Evolutionary conservation across 2,329 filamentous ascomycete species (phyloP), one percentile per base, ranked within the genome.

Genomic region (Orbilia quercus): DNA sequence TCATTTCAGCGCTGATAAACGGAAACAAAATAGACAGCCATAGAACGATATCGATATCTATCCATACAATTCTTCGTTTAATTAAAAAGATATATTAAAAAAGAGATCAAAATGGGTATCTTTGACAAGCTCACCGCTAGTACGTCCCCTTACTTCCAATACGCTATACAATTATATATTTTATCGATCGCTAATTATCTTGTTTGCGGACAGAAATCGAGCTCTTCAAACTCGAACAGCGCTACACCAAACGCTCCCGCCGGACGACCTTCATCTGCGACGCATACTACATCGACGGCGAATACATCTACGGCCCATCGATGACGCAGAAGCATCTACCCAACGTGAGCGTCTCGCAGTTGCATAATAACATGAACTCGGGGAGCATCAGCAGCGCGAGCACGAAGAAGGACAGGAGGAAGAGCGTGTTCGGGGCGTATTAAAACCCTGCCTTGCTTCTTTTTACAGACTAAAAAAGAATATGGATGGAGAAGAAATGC

Each of bases 141-240:
- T 84, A 82, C 74, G 82, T 82, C 45, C 14, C 38, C 38, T 65
- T 48, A 6, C 50, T 28, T 54, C 7, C 14, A 9, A 9, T 31
- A 31, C 9, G 4, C 28, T 18, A 45, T n/a, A 36, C 44, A 36
- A 5, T 31, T 28, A 20, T 31, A 20, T 16, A 14, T n/a, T 11
- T 31, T 38, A 12, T 31, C 5, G 18, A 12, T 28, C 34, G 45
- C 69, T 76, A 51, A 72, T n/a, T 66, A 38, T 58, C 18, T 40
- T 50, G 25, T 45, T 28, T 34, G 36, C 20, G 62, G 67, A 34
- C 25, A 75, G 75, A 77, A 59, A 75, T 76, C 57, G 75, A 77
- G 84, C 88, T 98, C 79, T 95, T 96, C 85, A 91, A 92, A 54
- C 89, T 98, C 77, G 94, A 98, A 84, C 90, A 97, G 83, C 90